A percentile compares a stretch with the other conserved stretches of the same genome.
Conservation (phyloP, 441 rosid species). For the Adansonia madagascariensis region DNA sequence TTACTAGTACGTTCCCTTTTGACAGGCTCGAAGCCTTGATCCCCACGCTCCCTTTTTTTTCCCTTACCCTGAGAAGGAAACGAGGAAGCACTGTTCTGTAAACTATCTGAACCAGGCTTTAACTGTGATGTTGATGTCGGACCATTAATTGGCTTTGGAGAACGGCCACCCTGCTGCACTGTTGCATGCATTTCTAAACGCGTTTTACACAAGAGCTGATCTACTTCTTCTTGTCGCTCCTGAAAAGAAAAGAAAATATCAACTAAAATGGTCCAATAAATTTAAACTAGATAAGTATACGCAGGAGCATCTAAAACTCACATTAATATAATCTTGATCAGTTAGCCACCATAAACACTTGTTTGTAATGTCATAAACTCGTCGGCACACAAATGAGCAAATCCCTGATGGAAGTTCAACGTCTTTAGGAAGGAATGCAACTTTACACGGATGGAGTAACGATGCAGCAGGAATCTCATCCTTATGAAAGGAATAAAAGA, state of each 20-base stretch:
- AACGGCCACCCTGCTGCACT: constrained; percentile 77
- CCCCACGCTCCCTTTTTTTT: constrained; percentile 89
- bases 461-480: constrained; percentile 88
- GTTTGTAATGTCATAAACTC: constrained; percentile 78
- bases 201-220: constrained; percentile 67
- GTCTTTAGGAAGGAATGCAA: constrained; percentile 79
- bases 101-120: constrained; percentile 63
- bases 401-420: constrained; percentile 77
- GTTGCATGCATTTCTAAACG: constrained; percentile 79
- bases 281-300: background rate
- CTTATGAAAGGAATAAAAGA: constrained; percentile 89
- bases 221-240: constrained; percentile 89
- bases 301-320: constrained; percentile 42
- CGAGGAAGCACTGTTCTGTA: constrained; percentile 59
- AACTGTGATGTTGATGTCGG: constrained; percentile 70
- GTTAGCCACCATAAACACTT: constrained; percentile 91
- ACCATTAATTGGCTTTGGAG: constrained; percentile 81
- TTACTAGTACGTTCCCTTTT: constrained; percentile 71
- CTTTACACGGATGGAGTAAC: constrained; percentile 88
- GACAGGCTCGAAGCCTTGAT: constrained; percentile 70
- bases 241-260: constrained; percentile 31
- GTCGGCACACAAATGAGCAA: constrained; percentile 81
- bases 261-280: constrained; percentile 5
- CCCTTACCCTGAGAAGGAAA: constrained; percentile 80
- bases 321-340: constrained; percentile 83